Percentiles rank a stretch among this genome's conserved stretches.
These are phyloP conservation scores for Zygoascus meyerae DNA, from an alignment of 1,139 yeast species.

Conservation along the genomic window DNA sequence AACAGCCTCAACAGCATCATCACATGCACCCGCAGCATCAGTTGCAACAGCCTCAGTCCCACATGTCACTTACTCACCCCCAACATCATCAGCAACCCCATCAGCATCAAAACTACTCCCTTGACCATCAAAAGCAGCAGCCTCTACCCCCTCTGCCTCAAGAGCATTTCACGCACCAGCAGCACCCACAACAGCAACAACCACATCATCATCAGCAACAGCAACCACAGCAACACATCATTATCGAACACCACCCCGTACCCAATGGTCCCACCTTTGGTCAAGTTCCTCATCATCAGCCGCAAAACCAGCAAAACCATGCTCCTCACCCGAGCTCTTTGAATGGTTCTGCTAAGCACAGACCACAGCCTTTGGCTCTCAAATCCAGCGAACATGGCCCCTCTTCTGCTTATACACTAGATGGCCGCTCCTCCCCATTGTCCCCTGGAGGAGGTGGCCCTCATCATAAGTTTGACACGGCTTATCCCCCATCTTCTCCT, in stretches of 20 bases:
- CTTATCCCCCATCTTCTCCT: conserved; percentile 8
- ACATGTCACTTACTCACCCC: neutral
- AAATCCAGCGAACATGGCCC: conserved; percentile 2
- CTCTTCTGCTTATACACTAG: neutral
- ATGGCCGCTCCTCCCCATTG: conserved; percentile 7
- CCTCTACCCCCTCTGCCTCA: conserved; percentile 12
- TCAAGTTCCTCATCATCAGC: conserved; percentile 1
- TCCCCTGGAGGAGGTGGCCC: conserved; percentile 7
- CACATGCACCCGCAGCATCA: neutral
- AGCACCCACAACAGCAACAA: conserved; percentile 4
- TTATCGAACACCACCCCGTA: conserved; percentile 4
- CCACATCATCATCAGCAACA: conserved; percentile 4
- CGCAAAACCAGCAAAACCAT: neutral
- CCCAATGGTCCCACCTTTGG: neutral
- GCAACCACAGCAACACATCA: neutral
- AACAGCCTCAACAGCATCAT: conserved; percentile 4
- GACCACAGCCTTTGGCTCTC: conserved; percentile 18
- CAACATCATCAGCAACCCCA: neutral
- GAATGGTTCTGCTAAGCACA: conserved; percentile 12
- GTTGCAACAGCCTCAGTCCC: neutral
- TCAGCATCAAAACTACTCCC: neutral
- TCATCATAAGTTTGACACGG: conserved; percentile 9
- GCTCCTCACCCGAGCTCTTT: neutral
- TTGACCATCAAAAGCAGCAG: conserved; percentile 1
- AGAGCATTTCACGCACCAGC: conserved; percentile 4